Evolutionary conservation across 345 rosid genomes (phyloP).

Genomic region (Aurinia saxatilis): DNA sequence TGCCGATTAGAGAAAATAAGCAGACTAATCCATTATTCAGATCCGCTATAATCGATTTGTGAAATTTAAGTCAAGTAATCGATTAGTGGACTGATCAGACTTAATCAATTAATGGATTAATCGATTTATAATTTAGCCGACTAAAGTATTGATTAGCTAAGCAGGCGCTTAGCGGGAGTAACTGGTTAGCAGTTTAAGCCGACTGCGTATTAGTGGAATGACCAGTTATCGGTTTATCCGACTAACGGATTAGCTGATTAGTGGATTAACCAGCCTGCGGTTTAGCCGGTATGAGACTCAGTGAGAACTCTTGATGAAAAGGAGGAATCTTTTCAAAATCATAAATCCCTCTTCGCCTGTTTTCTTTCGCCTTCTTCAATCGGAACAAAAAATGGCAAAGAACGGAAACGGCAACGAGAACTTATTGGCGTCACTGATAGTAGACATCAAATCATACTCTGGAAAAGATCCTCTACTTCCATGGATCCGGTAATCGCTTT

Average conservation of each 20-base stretch:
- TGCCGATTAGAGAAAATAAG: too few species aligned
- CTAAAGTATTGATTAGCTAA: too few species aligned
- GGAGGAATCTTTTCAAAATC: conserved; percentile 23
- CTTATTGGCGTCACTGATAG: conserved; percentile 58
- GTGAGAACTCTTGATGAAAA: not conserved
- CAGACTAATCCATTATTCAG: too few species aligned
- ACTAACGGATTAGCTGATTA: not conserved
- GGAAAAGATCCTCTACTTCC: conserved; percentile 88
- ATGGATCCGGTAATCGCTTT: conserved; percentile 65
- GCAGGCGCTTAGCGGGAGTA: too few species aligned
- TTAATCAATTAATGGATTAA: too few species aligned
- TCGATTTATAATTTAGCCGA: too few species aligned
- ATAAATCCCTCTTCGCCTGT: not conserved
- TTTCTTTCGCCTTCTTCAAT: not conserved
- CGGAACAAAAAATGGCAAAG: conserved; percentile 23
- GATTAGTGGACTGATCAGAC: too few species aligned
- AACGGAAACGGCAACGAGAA: conserved; percentile 30
- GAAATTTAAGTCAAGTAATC: too few species aligned
- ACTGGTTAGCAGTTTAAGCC: too few species aligned
- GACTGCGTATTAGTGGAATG: too few species aligned
- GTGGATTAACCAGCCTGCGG: not conserved
- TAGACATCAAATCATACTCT: conserved; percentile 71
- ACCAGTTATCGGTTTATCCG: too few species aligned
- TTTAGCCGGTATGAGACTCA: not conserved
- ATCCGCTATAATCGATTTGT: too few species aligned